Evolutionary conservation across 768 basidiomycete species (phyloP).

Genomic region (Cyathus striatus): DNA sequence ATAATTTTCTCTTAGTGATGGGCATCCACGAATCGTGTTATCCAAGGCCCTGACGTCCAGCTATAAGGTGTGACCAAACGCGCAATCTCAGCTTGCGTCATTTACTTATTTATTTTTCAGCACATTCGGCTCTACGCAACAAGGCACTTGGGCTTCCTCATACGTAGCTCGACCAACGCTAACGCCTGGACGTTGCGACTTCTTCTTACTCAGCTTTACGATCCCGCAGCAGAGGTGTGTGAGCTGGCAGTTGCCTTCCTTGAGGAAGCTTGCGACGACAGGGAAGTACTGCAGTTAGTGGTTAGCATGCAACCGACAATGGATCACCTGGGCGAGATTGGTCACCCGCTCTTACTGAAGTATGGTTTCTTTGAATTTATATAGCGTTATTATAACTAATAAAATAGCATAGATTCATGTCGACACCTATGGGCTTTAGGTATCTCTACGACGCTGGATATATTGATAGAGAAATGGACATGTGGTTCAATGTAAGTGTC

Average conservation of each 20-base stretch:
- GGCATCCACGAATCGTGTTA: constrained; percentile 88
- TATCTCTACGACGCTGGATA: constrained; percentile 91
- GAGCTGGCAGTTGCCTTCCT: constrained; percentile 86
- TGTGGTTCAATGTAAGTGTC: constrained; percentile 84
- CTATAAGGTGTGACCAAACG: constrained; percentile 60
- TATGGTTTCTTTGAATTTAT: constrained; percentile 28
- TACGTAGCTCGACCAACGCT: constrained; percentile 57
- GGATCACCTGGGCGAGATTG: constrained; percentile 92
- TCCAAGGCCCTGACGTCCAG: constrained; percentile 94
- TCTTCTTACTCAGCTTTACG: constrained; percentile 93
- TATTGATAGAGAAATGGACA: constrained; percentile 92
- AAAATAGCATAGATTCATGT: constrained; percentile 72
- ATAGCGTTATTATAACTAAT: constrained; percentile 1
- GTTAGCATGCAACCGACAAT: constrained; percentile 94
- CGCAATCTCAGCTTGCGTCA: not conserved
- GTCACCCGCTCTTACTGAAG: constrained; percentile 85
- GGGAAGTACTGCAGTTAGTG: constrained; percentile 80
- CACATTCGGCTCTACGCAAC: constrained; percentile 89
- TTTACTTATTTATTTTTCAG: constrained; percentile 29
- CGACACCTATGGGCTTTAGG: constrained; percentile 86
- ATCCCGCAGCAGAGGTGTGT: constrained; percentile 85
- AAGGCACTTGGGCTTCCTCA: constrained; percentile 75
- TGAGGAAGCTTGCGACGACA: constrained; percentile 83
- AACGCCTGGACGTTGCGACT: constrained; percentile 88
- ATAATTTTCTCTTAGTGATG: constrained; percentile 57